phyloP scores from a whole-genome alignment of 148 eudicot genomes.

The Silene uniflora region DNA sequence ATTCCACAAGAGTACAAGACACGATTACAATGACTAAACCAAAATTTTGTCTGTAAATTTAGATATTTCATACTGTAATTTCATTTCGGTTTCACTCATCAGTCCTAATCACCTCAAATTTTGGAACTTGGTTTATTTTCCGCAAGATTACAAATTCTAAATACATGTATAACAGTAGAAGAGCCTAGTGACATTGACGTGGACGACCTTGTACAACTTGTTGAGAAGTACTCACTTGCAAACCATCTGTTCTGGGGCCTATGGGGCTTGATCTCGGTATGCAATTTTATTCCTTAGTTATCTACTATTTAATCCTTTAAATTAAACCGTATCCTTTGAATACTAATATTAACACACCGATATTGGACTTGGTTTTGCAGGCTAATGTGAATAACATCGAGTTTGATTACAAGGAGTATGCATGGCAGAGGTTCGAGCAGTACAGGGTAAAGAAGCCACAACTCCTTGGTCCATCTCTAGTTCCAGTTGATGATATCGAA shows the following conservation, averaged over 20 bases:
- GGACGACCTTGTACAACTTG: slow-evolving; percentile 46
- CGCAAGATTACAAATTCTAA: not conserved
- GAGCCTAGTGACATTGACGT: slow-evolving; percentile 56
- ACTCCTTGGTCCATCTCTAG: slow-evolving; percentile 27
- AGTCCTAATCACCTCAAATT: no score
- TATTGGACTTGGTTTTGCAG: slow-evolving; percentile 28
- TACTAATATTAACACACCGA: not conserved
- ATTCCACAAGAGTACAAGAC: no score
- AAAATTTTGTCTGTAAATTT: not conserved
- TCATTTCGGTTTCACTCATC: not conserved
- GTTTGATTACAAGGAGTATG: slow-evolving; percentile 82
- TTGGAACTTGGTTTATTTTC: slow-evolving; percentile 10
- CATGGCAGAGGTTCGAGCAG: slow-evolving; percentile 82
- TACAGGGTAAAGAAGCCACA: slow-evolving; percentile 65
- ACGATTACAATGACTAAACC: no score
- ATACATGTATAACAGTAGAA: slow-evolving; percentile 39
- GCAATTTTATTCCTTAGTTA: not conserved
- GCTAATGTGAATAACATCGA: slow-evolving; percentile 73
- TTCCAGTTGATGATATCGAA: slow-evolving; percentile 15
- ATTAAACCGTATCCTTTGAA: not conserved
- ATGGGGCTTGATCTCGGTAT: slow-evolving; percentile 89
- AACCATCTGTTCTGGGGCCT: slow-evolving; percentile 93
- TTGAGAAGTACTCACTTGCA: slow-evolving; percentile 74
- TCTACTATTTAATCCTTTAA: not conserved
- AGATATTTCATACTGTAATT: slow-evolving; percentile 7